Evolutionary conservation across 805 yeast genomes (phyloP).

Genomic region (Ogataea minuta): DNA sequence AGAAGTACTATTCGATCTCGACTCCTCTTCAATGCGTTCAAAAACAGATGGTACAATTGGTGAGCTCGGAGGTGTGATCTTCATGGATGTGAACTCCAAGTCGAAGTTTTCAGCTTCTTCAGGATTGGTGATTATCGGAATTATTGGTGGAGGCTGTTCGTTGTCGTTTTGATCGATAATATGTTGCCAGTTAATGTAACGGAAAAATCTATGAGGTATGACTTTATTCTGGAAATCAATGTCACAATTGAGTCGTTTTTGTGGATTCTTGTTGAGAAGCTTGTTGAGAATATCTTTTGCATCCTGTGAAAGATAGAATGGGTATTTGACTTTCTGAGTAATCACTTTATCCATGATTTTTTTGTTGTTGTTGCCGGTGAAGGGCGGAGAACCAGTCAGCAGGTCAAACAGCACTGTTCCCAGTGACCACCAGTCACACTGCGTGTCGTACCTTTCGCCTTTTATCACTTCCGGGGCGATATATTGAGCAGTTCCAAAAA

Average conservation of each 20-base stretch:
- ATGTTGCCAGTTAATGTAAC: slow-evolving; percentile 69
- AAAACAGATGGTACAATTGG: slow-evolving; percentile 30
- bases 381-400: slow-evolving; percentile 85
- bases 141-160: slow-evolving; percentile 74
- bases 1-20: slow-evolving; percentile 32
- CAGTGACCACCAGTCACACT: slow-evolving; percentile 90
- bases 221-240: slow-evolving; percentile 48
- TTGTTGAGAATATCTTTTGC: slow-evolving; percentile 73
- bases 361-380: slow-evolving; percentile 78
- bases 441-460: slow-evolving; percentile 73
- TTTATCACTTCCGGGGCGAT: slow-evolving; percentile 88
- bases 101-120: slow-evolving; percentile 83
- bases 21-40: slow-evolving; percentile 28
- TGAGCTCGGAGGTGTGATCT: slow-evolving; percentile 41
- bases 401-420: slow-evolving; percentile 81
- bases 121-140: slow-evolving; percentile 81
- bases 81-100: slow-evolving; percentile 71
- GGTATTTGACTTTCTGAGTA: slow-evolving; percentile 61
- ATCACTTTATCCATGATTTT: slow-evolving; percentile 73
- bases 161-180: slow-evolving; percentile 48
- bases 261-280: slow-evolving; percentile 66
- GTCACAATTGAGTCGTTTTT: slow-evolving; percentile 59
- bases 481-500: slow-evolving; percentile 78
- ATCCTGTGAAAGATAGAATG: slow-evolving; percentile 73
- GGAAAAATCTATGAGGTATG: slow-evolving; percentile 69